These are phyloP conservation scores for Leishmania turanica DNA, from an alignment of 208 protist genomes.

Conservation along the genomic window DNA sequence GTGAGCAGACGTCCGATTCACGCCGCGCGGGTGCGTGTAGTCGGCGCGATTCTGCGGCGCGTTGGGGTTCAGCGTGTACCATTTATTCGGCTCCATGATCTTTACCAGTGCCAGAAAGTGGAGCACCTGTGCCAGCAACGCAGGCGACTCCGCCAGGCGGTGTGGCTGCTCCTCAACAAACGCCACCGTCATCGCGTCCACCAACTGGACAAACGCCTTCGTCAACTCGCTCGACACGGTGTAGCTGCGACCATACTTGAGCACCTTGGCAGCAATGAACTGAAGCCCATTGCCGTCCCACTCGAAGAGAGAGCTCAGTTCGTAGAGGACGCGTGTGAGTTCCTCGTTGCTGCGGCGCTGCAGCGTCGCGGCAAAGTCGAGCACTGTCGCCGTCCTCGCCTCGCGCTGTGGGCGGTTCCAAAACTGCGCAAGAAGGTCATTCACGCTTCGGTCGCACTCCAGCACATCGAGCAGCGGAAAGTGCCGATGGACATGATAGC, in stretches of 20 bases:
- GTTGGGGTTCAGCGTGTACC: conserved; percentile 71
- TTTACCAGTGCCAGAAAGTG: conserved; percentile 87
- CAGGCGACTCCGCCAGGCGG: conserved; percentile 57
- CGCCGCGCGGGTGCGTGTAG: conserved; percentile 75
- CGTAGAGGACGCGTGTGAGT: conserved; percentile 63
- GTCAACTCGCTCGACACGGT: conserved; percentile 55
- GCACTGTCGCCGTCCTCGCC: conserved; percentile 69
- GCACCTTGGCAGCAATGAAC: conserved; percentile 59
- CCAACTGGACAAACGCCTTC: conserved; percentile 62
- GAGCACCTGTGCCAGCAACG: conserved; percentile 65
- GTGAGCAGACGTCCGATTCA: conserved; percentile 55
- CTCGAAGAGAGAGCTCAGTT: conserved; percentile 70
- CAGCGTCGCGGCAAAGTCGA: conserved; percentile 77
- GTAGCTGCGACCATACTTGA: conserved; percentile 78
- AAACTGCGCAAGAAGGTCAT: conserved; percentile 80
- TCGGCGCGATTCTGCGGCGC: conserved; percentile 75
- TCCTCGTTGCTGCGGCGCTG: conserved; percentile 62
- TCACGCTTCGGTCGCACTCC: conserved; percentile 66
- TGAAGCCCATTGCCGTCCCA: conserved; percentile 73
- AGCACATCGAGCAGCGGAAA: conserved; percentile 79
- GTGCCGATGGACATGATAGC: conserved; percentile 57
- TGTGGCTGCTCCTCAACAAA: conserved; percentile 71
- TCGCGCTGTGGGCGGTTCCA: conserved; percentile 52
- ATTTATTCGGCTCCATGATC: conserved; percentile 86
- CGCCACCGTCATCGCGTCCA: conserved; percentile 62